Percentiles rank a stretch among this genome's conserved stretches.
Evolutionary conservation across 1,139 yeast species (phyloP).

Genomic region (Nakaseomyces nivariensis): DNA sequence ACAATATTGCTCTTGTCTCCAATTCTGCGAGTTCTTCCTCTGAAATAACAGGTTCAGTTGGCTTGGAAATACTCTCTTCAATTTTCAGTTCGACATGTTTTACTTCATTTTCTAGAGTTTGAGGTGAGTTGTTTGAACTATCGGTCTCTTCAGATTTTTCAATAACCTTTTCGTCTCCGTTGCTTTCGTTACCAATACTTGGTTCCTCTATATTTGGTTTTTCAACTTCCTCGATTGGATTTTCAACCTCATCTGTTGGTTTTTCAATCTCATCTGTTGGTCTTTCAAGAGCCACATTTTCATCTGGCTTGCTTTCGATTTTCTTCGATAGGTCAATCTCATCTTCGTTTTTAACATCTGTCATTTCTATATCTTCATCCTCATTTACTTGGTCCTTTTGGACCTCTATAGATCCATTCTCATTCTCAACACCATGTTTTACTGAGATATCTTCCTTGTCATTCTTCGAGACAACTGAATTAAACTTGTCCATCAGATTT

Average conservation of each 20-base stretch:
- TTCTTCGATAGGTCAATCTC: neutral
- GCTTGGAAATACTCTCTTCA: too few species aligned
- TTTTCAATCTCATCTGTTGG: too few species aligned
- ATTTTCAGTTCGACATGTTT: neutral
- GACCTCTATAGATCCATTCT: too few species aligned
- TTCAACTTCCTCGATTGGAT: too few species aligned
- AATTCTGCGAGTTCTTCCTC: constrained; percentile 8
- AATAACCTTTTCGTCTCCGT: neutral
- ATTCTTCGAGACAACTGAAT: neutral
- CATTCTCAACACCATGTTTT: too few species aligned
- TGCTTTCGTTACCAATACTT: too few species aligned
- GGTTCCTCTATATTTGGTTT: neutral
- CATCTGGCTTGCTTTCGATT: neutral
- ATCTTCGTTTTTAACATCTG: neutral
- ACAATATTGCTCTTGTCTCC: neutral
- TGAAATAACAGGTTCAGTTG: neutral
- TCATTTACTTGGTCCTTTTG: too few species aligned
- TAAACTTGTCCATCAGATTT: constrained; percentile 30
- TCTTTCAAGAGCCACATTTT: too few species aligned
- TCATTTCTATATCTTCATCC: neutral
- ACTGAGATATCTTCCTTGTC: too few species aligned
- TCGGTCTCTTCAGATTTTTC: neutral
- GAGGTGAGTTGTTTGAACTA: too few species aligned
- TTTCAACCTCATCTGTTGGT: too few species aligned
- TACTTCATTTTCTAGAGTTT: neutral